phyloP scores from a whole-genome alignment of 768 basidiomycete genomes.

The Russula ochroleuca region DNA sequence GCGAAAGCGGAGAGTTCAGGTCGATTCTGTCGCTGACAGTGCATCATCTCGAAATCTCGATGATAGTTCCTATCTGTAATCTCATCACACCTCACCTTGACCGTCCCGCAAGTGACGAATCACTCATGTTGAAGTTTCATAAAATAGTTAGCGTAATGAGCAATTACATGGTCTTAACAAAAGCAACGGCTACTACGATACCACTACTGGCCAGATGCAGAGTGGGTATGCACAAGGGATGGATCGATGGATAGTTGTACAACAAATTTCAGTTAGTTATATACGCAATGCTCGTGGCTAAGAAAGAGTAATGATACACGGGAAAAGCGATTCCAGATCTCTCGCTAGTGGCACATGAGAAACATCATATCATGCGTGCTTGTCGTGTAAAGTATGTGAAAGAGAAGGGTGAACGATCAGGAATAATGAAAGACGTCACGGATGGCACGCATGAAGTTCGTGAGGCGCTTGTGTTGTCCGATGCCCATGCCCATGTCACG shows the following conservation, averaged over 20 bases:
- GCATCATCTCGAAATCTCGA: no score
- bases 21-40: no score
- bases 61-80: no score
- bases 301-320: slow-evolving; percentile 6
- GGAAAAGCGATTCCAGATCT: not conserved
- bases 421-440: slow-evolving; percentile 2
- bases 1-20: no score
- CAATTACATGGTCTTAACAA: not conserved
- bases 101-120: no score
- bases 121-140: no score
- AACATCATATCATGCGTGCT: not conserved
- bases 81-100: no score
- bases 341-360: not conserved
- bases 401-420: not conserved
- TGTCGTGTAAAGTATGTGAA: not conserved
- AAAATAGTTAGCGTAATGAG: slow-evolving; percentile 4
- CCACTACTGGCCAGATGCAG: not conserved
- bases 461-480: slow-evolving; percentile 5
- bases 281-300: not conserved
- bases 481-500: not conserved
- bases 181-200: not conserved
- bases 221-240: not conserved
- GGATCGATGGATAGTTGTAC: not conserved
- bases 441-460: slow-evolving; percentile 7
- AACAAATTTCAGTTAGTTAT: not conserved